Evolutionary conservation across 345 rosid species (phyloP), one percentile per base, ranked within the genome.

Genomic region (Brassica incana): DNA sequence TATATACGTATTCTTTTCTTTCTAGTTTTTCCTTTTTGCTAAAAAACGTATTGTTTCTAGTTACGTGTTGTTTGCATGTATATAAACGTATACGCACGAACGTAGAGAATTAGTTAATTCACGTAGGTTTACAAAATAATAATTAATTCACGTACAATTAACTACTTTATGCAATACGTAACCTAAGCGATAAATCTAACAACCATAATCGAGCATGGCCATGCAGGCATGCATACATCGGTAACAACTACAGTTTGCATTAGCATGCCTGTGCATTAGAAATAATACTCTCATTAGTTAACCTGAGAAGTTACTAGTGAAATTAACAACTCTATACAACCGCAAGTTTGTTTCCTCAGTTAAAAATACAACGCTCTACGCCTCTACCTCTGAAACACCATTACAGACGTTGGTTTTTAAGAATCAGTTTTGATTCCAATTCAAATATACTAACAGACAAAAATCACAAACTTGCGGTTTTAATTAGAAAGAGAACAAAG

Each of bases 31-130:
- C 0, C 32, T 29, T 29, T 29, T 29, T 29, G 32, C 32, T 29
- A 29, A 29, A 29, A 8, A 23, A 64, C 58, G 5, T 52, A 5
- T 7, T n/a, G 77, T 65, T 63, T 48, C 36, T 50, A 36, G 32
- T 71, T 71, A 71, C 66, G 72, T 65, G 67, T 52, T 65, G 40
- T 52, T 78, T 71, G 76, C 72, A 65, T 78, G 72, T 16, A 6
- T 61, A n/a, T 43, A 62, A 15, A 76, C 15, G 35, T 60, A 60
- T 76, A 69, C 73, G 79, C 30, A 16, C 27, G n/a, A 25, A 43
- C 74, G 20, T 14, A 63, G 20, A 70, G 59, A 52, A 8, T 35
- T 29, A 29, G 32, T 29, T 29, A 29, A 29, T 29, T 29, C 32
- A 29, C 32, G 32, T 29, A 29, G 32, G 32, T 29, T 29, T 0